Evolutionary conservation across 352 stramenopile species (phyloP), one percentile per base, ranked within the genome.

Genomic region (Albugo laibachii): DNA sequence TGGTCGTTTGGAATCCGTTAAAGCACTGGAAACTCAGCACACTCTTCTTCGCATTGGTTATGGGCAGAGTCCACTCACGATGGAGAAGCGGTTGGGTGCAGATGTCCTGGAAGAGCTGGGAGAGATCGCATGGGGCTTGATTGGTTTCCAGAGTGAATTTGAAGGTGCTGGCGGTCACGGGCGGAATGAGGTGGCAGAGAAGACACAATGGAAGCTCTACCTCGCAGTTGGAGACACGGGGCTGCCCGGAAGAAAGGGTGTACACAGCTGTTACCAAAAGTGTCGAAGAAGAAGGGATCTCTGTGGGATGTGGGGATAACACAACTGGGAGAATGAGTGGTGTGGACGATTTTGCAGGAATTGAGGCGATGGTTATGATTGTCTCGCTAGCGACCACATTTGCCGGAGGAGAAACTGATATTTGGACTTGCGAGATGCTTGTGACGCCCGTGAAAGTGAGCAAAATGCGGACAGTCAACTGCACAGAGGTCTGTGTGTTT

Each of bases 101-200:
- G 67, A 93, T 83, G 35, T 93, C 83, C 47, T 89, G 71, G 47
- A 93, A 94, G 15, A 95, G 57, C 11, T 44, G 56, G 0, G 72
- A 65, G 11, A 93, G 59, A 41, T 83, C 66, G 8, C 83, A 55
- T 6, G 79, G 73, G n/a, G 73, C 66, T 36, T 82, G 60, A 48
- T 93, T 89, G 3, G 80, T 93, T 54, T 89, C 76, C 2, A 94
- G 58, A 2, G 76, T 94, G 50, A 95, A 86, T 47, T 92, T 93
- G 58, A 83, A 86, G 8, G 63, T 81, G 48, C 71, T 82, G 0
- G 65, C 67, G 55, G 92, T 93, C 35, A 86, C 64, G 0, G 77
- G 68, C 24, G 77, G 68, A 11, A 87, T 71, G 18, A 92, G 59
- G 0, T 64, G 59, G n/a, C 63, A 83, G 5, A 57, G 57, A 45